Base-by-base conservation (phyloP, 176 grass and related monocot genomes). In the Stipa capillata region DNA sequence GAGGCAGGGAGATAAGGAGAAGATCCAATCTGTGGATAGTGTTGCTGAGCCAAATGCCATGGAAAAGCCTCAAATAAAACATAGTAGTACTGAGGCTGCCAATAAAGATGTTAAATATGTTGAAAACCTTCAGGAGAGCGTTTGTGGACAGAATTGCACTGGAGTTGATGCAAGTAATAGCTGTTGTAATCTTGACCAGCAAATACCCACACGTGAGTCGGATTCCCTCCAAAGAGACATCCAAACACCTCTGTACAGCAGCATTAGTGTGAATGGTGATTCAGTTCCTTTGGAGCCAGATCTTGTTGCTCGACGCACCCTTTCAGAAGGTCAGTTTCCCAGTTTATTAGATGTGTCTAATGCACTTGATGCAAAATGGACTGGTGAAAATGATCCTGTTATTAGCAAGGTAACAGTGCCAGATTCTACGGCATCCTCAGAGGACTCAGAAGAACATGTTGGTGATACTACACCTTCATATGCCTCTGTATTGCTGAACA, bases 311-410 rank as follows among this genome's bases (percentile, higher is more conserved):
- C 79, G 88, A 59, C 92, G 88, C 58, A 95, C 96, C 23, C 86
- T 95, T 78, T 99, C 90, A 65, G 96, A 92, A 85, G 96, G 92
- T 52, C 85, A 95, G 43, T 90, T 92, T 93, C 87, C 96, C 79
- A 86, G 80, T 87, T 16, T 89, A 48, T 74, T 84, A 33, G 80
- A 88, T 89, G 82, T 92, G 64, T 90, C 89, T 53, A 89, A 90
- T 78, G 85, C 87, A 18, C 87, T 97, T 64, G 95, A 97, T 70
- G 89, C 87, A 56, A 94, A 89, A 86, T 97, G 95, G 95, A 90
- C 77, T 0, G 87, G 95, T 79, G 87, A 93, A 72, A 92, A 76
- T 95, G 78, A 82, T 43, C 74, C 88, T 77, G 50, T 69, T 48
- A 28, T 41, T 78, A 85, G 59, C 76, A 83, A 88, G 48, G 47